Evolutionary conservation across 2,329 filamentous ascomycete genomes (phyloP).

Genomic region (Diaporthe helianthi): DNA sequence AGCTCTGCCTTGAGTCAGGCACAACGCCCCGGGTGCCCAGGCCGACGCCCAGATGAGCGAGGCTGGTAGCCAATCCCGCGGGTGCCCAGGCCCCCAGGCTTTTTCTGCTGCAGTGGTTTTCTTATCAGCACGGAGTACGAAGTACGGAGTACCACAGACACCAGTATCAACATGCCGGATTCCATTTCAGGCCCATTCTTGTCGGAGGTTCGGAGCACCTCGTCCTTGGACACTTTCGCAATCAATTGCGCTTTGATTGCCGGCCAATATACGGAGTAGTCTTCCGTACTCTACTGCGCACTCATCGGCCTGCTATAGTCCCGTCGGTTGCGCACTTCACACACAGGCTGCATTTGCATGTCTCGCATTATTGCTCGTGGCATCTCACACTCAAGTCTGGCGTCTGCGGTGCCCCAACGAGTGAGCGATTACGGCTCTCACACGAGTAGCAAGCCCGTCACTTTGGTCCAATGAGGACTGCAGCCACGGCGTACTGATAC

Average conservation of each 20-base stretch:
- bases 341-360: background rate
- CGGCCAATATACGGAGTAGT: constrained; percentile 6
- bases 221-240: constrained; percentile 8
- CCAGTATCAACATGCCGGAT: background rate
- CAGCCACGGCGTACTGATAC: background rate
- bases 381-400: no score
- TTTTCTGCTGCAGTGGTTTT: background rate
- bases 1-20: constrained; percentile 15
- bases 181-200: constrained; percentile 17
- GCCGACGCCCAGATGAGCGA: constrained; percentile 4
- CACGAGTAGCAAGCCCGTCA: background rate
- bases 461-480: background rate
- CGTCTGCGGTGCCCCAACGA: background rate
- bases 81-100: background rate
- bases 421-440: background rate
- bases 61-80: constrained; percentile 18
- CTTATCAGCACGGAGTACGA: background rate
- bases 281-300: background rate
- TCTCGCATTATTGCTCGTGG: background rate
- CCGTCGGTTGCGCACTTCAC: constrained; percentile 1
- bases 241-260: constrained; percentile 13
- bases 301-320: background rate
- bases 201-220: background rate
- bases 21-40: background rate
- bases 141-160: no score